These are phyloP conservation scores for Candida broadrunensis DNA, from an alignment of 805 yeast species.

Conservation along the genomic window DNA sequence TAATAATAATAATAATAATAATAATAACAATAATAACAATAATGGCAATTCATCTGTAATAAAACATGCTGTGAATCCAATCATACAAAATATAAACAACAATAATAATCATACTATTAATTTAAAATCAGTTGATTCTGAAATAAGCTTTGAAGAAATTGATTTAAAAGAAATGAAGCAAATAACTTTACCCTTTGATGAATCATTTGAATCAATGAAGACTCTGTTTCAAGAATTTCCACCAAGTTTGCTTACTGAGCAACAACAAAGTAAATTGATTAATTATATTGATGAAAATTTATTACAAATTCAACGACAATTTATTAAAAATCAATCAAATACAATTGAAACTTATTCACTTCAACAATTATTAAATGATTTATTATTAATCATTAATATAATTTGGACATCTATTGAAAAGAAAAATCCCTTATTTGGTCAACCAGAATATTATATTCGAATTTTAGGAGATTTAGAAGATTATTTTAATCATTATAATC, in stretches of 20 bases:
- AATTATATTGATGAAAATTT: conserved; percentile 35
- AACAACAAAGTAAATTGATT: conserved; percentile 35
- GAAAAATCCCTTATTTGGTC: conserved; percentile 26
- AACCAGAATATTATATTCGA: conserved; percentile 32
- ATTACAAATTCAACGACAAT: conserved; percentile 30
- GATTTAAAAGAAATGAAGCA: conserved; percentile 6
- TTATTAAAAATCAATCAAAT: conserved; percentile 35
- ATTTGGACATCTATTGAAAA: conserved; percentile 31
- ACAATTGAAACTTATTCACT: conserved; percentile 19
- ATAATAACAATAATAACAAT: neutral
- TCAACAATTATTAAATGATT: conserved; percentile 22
- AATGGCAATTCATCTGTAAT: too few species aligned
- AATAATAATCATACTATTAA: neutral
- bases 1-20: neutral
- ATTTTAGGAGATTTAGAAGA: conserved; percentile 39
- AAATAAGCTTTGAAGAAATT: conserved; percentile 6
- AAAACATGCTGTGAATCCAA: neutral
- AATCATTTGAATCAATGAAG: conserved; percentile 15
- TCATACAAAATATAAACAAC: neutral
- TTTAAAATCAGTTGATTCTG: neutral
- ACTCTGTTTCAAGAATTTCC: conserved; percentile 8
- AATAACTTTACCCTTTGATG: conserved; percentile 29
- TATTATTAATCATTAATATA: conserved; percentile 22
- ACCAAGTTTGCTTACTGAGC: conserved; percentile 2
- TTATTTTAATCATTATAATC: conserved; percentile 26